A percentile compares a stretch with the other conserved stretches of the same genome.
phyloP scores from a whole-genome alignment of 208 protist genomes.

The Acanthamoeba lenticulata region DNA sequence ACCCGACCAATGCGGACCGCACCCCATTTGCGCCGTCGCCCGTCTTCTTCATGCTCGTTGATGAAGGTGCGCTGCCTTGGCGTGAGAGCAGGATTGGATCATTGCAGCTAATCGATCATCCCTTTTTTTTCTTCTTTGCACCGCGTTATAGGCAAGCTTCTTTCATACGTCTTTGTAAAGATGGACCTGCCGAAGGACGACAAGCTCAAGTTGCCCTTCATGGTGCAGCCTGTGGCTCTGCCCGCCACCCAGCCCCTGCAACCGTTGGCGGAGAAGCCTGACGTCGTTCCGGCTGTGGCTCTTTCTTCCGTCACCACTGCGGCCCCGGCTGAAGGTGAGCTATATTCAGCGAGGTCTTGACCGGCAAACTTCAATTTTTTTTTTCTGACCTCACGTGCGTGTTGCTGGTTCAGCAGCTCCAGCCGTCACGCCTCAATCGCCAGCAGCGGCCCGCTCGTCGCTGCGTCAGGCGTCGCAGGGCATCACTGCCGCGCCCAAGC shows the following conservation, averaged over 20 bases:
- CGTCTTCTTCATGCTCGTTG: slow-evolving; percentile 4
- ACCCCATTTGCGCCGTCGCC: slow-evolving; percentile 41
- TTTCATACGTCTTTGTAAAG: slow-evolving; percentile 45
- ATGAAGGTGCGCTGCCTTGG: background rate
- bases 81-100: background rate
- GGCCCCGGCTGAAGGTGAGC: background rate
- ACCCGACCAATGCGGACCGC: slow-evolving; percentile 33
- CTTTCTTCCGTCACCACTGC: no score
- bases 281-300: background rate
- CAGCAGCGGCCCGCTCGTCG: background rate
- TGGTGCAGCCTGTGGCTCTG: background rate
- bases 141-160: background rate
- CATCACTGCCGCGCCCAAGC: background rate
- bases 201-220: slow-evolving; percentile 39
- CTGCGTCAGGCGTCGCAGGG: background rate
- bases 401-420: background rate
- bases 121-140: background rate
- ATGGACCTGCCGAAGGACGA: slow-evolving; percentile 15
- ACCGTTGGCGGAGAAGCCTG: background rate
- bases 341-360: no score
- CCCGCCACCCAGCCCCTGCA: background rate
- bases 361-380: background rate
- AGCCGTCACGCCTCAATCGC: background rate
- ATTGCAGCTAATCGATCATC: no score
- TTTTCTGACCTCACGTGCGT: background rate